phyloP scores from a whole-genome alignment of 164 flowering plant species.

The Magnolia kwangsiensis region DNA sequence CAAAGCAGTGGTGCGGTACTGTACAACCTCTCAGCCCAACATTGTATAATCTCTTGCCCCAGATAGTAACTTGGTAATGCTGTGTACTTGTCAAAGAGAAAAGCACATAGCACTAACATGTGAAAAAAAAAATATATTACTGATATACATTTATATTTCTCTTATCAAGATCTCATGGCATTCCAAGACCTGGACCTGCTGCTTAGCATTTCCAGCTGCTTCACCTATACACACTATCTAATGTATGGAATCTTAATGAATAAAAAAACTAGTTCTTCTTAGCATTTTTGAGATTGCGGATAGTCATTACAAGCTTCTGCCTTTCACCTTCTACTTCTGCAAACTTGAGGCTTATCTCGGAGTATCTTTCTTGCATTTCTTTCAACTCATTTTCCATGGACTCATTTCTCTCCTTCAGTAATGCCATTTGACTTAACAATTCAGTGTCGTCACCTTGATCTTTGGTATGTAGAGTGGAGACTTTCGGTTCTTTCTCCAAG shows the following conservation, averaged over 20 bases:
- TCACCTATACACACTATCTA: constrained; percentile 24
- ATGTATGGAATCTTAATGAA: constrained; percentile 3
- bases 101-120: neutral
- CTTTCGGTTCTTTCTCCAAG: constrained; percentile 17
- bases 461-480: constrained; percentile 9
- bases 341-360: constrained; percentile 86
- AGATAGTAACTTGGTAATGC: neutral
- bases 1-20: neutral
- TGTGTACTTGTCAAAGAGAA: neutral
- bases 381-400: constrained; percentile 78
- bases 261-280: constrained; percentile 37
- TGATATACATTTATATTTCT: constrained; percentile 30
- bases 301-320: constrained; percentile 78
- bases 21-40: neutral
- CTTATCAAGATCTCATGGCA: constrained; percentile 12
- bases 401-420: constrained; percentile 52
- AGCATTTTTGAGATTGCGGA: constrained; percentile 67
- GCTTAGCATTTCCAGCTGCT: constrained; percentile 10
- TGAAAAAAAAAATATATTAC: constrained; percentile 7
- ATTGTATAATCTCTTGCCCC: neutral
- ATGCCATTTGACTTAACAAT: constrained; percentile 33
- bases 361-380: constrained; percentile 91
- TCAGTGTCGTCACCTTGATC: constrained; percentile 25
- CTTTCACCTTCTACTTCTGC: constrained; percentile 98
- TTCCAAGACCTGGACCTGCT: constrained; percentile 1